Base-by-base conservation (phyloP, 306 rosid genomes). In the Quercus suber region DNA sequence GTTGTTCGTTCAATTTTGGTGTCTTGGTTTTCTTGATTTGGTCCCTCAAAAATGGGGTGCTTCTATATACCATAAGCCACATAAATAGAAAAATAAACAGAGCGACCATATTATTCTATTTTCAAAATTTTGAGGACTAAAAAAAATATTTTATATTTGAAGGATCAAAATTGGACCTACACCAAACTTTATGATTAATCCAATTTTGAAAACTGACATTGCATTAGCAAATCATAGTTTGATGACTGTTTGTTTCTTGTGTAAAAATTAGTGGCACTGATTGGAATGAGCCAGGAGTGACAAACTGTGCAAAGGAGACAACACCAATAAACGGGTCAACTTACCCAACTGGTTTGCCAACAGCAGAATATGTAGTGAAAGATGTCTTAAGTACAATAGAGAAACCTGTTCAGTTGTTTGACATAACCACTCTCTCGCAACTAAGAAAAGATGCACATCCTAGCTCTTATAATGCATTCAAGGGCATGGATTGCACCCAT, bases 381-480 rank as follows among this genome's bases (percentile, higher is more conserved):
- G 84, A 75, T 30, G 87, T 87, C 31, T 80, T 90, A 67, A 31
- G 72, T 19, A 78, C 5, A 35, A 80, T 87, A 8, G 76, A 59
- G 60, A 87, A 87, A 20, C 86, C 87, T 27, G 76, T 89, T 84
- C 85, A 86, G 2, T 35, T 90, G 70, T 85, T 92, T 1, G 59
- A 92, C 86, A 90, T 92, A 9, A 92, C 97, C 71, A 84, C 85
- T 23, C 83, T 92, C 12, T 87, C 97, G 21, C 89, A 89, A 23
- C 83, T 92, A 9, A 90, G 97, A 84, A 92, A 92, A 85, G 95
- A 90, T 85, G 95, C 82, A 41, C 97, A 92, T 82, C 90, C 92
- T 7, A 80, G 89, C 71, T 45, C 81, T 69, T 84, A 84, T 71
- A 92, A 87, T 79, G 87, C 25, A 17, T 83, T 87, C 71, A 83